A percentile compares a stretch with the other conserved stretches of the same genome.
phyloP scores from a whole-genome alignment of 2,329 filamentous ascomycete species.

The Eurotiales sp. region DNA sequence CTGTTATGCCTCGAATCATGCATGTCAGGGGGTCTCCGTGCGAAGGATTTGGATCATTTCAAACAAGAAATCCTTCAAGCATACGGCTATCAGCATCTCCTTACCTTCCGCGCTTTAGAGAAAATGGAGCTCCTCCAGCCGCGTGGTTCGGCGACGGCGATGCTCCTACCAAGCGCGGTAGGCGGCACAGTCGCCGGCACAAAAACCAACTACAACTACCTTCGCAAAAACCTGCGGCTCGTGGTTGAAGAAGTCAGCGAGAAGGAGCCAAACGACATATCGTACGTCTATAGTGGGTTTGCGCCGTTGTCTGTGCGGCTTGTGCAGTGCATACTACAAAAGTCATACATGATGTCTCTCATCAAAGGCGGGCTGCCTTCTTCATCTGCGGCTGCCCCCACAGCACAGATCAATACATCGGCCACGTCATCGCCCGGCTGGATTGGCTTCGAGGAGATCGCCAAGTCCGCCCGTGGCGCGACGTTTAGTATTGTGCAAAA shows the following conservation, averaged over 20 bases:
- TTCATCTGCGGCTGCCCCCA: slow-evolving; percentile 33
- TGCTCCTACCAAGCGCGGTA: slow-evolving; percentile 72
- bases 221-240: slow-evolving; percentile 80
- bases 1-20: slow-evolving; percentile 89
- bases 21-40: slow-evolving; percentile 80
- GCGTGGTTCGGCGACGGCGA: slow-evolving; percentile 70
- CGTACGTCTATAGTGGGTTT: slow-evolving; percentile 98
- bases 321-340: slow-evolving; percentile 89
- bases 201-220: slow-evolving; percentile 85
- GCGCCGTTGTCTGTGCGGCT: slow-evolving; percentile 87
- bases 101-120: slow-evolving; percentile 84
- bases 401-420: slow-evolving; percentile 42
- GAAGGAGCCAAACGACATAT: slow-evolving; percentile 86
- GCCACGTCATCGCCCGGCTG: slow-evolving; percentile 70
- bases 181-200: slow-evolving; percentile 52
- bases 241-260: slow-evolving; percentile 97
- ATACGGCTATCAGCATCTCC: slow-evolving; percentile 90
- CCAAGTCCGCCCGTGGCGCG: slow-evolving; percentile 80
- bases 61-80: slow-evolving; percentile 83
- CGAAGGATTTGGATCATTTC: slow-evolving; percentile 85
- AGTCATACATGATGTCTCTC: slow-evolving; percentile 72
- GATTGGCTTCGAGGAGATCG: slow-evolving; percentile 87
- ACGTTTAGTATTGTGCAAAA: slow-evolving; percentile 92
- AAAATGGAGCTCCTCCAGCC: slow-evolving; percentile 83
- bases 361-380: slow-evolving; percentile 56